These are phyloP conservation scores for Neurospora sp. DNA, from an alignment of 495 filamentous ascomycete genomes.

Conservation along the genomic window DNA sequence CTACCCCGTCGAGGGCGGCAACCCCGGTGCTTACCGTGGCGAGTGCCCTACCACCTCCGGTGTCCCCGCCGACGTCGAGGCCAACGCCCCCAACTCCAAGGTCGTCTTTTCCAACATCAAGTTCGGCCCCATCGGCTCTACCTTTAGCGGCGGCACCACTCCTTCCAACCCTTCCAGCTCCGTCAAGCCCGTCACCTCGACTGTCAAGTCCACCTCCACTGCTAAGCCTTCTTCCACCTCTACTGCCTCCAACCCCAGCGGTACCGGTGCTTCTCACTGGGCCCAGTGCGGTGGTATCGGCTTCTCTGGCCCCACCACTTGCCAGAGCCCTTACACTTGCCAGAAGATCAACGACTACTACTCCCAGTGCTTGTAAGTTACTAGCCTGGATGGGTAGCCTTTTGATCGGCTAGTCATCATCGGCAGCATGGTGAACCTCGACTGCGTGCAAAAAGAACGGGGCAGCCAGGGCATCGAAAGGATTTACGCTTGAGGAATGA, in stretches of 20 bases:
- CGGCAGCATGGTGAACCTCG: neutral
- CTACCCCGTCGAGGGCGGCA: conserved; percentile 48
- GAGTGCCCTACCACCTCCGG: conserved; percentile 54
- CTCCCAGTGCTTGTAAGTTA: conserved; percentile 30
- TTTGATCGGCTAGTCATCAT: neutral
- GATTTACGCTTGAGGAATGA: neutral
- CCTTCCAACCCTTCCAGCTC: conserved; percentile 2
- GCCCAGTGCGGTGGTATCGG: conserved; percentile 39
- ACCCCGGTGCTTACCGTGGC: conserved; percentile 59
- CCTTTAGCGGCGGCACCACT: conserved; percentile 29
- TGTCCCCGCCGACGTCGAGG: conserved; percentile 49
- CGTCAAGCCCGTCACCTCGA: conserved; percentile 7
- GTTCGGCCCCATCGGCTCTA: conserved; percentile 58
- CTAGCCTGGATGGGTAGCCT: neutral
- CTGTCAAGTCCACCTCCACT: conserved; percentile 6
- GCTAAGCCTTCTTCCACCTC: conserved; percentile 5
- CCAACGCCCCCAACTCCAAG: conserved; percentile 40
- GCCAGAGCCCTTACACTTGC: conserved; percentile 27
- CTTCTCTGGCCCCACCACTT: conserved; percentile 32
- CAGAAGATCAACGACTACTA: conserved; percentile 25
- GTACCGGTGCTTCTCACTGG: conserved; percentile 14
- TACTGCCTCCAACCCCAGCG: conserved; percentile 3
- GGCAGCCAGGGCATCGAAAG: neutral
- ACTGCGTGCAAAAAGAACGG: neutral
- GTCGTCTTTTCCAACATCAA: conserved; percentile 56